Conservation (phyloP, 1,284 basidiomycete genomes). For the Trametes pubescens region DNA sequence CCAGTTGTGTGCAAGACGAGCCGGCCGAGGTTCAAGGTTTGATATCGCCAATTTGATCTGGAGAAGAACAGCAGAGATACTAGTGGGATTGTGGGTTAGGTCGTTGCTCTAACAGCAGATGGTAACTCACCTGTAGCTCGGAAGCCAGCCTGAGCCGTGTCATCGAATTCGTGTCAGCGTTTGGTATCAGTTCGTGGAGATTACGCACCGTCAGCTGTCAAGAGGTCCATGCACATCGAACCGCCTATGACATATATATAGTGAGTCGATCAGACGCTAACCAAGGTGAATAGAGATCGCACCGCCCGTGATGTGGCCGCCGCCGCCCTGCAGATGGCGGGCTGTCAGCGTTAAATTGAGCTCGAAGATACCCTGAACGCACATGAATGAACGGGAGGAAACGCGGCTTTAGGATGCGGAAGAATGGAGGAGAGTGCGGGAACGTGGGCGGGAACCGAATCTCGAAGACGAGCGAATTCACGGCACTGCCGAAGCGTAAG, state of each 20-base stretch:
- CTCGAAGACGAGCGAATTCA: conserved; percentile 71
- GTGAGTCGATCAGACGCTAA: too few species aligned
- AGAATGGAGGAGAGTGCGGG: conserved; percentile 68
- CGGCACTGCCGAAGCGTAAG: conserved; percentile 40
- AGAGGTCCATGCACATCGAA: conserved; percentile 73
- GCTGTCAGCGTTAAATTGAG: background rate
- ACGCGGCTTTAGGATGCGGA: conserved; percentile 67
- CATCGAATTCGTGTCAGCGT: conserved; percentile 2
- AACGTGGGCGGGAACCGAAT: conserved; percentile 66
- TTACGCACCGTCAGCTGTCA: conserved; percentile 61
- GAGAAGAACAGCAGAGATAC: conserved; percentile 65
- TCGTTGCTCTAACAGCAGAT: background rate
- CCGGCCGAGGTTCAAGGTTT: conserved; percentile 64
- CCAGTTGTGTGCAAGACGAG: conserved; percentile 56
- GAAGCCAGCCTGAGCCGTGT: conserved; percentile 60
- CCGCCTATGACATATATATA: conserved; percentile 50
- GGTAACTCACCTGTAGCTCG: conserved; percentile 61
- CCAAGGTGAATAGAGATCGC: background rate
- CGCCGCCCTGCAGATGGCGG: conserved; percentile 52
- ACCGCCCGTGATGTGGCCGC: conserved; percentile 70
- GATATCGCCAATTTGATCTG: conserved; percentile 71
- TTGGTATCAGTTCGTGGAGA: background rate
- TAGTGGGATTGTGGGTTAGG: conserved; percentile 36
- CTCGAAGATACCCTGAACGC: conserved; percentile 2
- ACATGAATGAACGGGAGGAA: conserved; percentile 65